Conservation (phyloP, 805 yeast genomes). For the Saccharomycopsis malanga region DNA sequence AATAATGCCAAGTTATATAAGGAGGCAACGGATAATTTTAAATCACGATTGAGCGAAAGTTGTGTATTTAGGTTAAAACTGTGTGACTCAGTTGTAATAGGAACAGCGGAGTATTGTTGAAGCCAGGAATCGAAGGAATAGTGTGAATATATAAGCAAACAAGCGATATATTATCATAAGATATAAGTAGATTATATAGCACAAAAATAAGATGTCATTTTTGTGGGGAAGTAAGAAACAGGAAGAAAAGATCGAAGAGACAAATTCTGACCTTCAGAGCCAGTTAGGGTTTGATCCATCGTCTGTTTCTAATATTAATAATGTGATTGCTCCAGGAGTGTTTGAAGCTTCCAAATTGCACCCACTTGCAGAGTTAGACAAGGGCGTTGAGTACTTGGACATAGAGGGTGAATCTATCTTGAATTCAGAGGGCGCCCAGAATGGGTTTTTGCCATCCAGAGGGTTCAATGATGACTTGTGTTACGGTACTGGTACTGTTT, state of each 20-base stretch:
- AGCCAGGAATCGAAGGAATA: too few relatives aligned
- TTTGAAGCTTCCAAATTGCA: conserved; percentile 55
- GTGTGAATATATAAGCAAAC: too few relatives aligned
- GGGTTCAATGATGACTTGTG: conserved; percentile 97
- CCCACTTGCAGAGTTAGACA: conserved; percentile 88
- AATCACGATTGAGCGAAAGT: too few relatives aligned
- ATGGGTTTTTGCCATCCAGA: conserved; percentile 85
- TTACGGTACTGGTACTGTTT: conserved; percentile 95
- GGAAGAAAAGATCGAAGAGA: conserved; percentile 1
- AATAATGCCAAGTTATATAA: too few relatives aligned
- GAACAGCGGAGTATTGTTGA: too few relatives aligned
- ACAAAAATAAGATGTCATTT: conserved; percentile 22
- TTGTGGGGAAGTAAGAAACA: conserved; percentile 19
- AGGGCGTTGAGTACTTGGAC: conserved; percentile 83
- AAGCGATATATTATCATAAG: too few relatives aligned
- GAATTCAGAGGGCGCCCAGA: conserved; percentile 74
- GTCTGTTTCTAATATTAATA: conserved; percentile 55
- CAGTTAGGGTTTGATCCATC: conserved; percentile 56
- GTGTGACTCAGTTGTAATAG: too few relatives aligned
- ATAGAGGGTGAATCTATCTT: conserved; percentile 77
- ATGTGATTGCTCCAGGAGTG: conserved; percentile 38
- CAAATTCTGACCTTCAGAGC: neutral
- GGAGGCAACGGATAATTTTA: too few relatives aligned
- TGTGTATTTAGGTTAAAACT: too few relatives aligned
- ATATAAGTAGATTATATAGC: too few relatives aligned